Evolutionary conservation across 2,329 filamentous ascomycete species (phyloP), one percentile per base, ranked within the genome.

Genomic region (Ceratocystiopsis minuta): DNA sequence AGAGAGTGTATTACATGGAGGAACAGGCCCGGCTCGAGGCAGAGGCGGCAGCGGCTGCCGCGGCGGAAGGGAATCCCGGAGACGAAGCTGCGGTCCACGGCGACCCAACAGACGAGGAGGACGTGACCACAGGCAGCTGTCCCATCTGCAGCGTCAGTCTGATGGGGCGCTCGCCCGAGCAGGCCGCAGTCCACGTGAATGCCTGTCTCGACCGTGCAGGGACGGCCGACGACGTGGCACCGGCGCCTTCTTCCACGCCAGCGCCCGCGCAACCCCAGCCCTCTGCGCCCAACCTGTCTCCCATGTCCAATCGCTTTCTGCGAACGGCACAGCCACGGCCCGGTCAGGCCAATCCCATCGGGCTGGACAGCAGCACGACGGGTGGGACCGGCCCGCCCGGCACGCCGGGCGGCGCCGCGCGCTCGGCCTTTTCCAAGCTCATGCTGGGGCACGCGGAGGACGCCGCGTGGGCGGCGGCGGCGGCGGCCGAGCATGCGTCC

Each of bases 361-460:
- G 15, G 37, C 16, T 17, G 33, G 15, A 6, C 12, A 14, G 20
- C 16, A 28, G 28, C 16, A 20, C 4, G 20, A 20, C 20, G 20
- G 20, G 20, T 20, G 4, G 4, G 20, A 4, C 3, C 12, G 33
- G 18, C 18, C 31, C 7, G n/a, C 4, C 37, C 1, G 18, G 24
- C 12, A 37, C n/a, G 11, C 40, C 32, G 0, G 6, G n/a, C 2
- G 18, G 33, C 10, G 35, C 10, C 41, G 46, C 62, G 36, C 65
- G 63, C 16, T 92, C 87, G 4, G 90, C 88, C 0, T 98, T 98
- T 53, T 79, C 81, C 3, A 90, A 83, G 54, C 67, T 98, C 44
- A 98, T 98, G 90, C 83, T 86, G 7, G 77, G 76, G 6, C 86
- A 94, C 52, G 83, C 81, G 6, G 90, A 98, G 62, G 81, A 93